Base-by-base conservation (phyloP, 78 protist genomes). In the Polysphondylium violaceum region DNA sequence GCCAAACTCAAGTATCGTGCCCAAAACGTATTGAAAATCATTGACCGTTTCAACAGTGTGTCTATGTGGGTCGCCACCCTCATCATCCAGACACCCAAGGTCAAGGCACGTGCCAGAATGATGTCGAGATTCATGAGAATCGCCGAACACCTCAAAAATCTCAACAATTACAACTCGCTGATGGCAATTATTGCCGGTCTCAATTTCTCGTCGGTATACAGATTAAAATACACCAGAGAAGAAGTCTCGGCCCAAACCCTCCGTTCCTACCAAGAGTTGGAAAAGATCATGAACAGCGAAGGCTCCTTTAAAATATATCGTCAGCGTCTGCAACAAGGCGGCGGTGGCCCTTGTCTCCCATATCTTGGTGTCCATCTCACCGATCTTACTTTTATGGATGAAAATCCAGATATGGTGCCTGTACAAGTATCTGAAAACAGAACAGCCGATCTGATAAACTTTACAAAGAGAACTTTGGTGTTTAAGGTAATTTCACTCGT, bases 341-440 rank as follows among this genome's bases (percentile, higher is more conserved):
- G 74, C 16, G 96, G 95, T 19, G 74, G 50, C 17, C 86, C 81
- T 19, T 17, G 19, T 31, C 47, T 69, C 0, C 88, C 78, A 1
- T 75, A 91, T 53, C 60, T 81, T 11, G 95, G 95, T 72, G 94
- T 90, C 11, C 93, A 93, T 77, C 68, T 95, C 21, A 95, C 95
- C 3, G 97, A 95, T 94, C 55, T 95, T 2, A 94, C 95, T 2
- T 95, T 94, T 77, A 95, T 95, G 61, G 97, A 95, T 16, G 97
- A 95, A 72, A 93, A 95, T 53, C 94, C 90, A 2, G 90, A 91
- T 61, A 60, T 41, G 50, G 29, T 77, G 31, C 59, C 74, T 8
- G 53, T 61, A 2, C 88, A 94, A 0, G 91, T 83, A 0, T 56
- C 61, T 41, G 59, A 51, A 25, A 74, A 58, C 33, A 50, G 56